Conservation (phyloP, 2,329 filamentous ascomycete species). For the Calycina herbarum region DNA sequence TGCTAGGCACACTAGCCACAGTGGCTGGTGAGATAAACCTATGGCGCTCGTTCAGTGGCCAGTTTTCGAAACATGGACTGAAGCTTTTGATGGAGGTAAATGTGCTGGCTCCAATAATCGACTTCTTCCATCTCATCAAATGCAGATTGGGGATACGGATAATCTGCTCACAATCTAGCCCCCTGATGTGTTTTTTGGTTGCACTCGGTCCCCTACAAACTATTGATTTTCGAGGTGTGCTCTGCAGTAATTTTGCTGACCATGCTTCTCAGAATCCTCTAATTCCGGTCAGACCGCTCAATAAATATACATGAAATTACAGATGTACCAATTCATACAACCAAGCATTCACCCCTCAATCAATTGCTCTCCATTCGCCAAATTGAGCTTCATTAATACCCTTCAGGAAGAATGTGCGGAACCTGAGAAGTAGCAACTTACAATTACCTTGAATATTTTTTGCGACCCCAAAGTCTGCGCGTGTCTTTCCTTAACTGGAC, state of each 20-base stretch:
- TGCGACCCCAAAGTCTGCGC: neutral
- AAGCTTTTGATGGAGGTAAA: neutral
- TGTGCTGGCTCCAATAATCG: neutral
- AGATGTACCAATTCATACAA: neutral
- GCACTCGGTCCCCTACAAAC: neutral
- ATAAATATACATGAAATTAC: neutral
- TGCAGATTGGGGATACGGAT: neutral
- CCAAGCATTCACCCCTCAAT: neutral
- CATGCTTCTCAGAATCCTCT: conserved; percentile 2
- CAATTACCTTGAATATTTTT: neutral
- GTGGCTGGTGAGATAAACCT: neutral
- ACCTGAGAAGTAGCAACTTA: neutral
- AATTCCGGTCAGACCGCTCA: neutral
- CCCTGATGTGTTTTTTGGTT: neutral
- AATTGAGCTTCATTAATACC: neutral
- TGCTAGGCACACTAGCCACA: neutral
- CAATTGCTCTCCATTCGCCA: neutral
- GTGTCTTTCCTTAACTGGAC: no score
- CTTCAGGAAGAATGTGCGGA: neutral
- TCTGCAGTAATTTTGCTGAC: conserved; percentile 2
- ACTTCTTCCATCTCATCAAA: neutral
- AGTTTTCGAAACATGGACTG: neutral
- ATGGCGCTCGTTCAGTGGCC: neutral
- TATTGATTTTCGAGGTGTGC: neutral
- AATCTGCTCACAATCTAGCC: neutral